Evolutionary conservation across 129 eudicot species (phyloP), one percentile per base, ranked within the genome.

Genomic region (Pseudognaphalium luteoalbum): DNA sequence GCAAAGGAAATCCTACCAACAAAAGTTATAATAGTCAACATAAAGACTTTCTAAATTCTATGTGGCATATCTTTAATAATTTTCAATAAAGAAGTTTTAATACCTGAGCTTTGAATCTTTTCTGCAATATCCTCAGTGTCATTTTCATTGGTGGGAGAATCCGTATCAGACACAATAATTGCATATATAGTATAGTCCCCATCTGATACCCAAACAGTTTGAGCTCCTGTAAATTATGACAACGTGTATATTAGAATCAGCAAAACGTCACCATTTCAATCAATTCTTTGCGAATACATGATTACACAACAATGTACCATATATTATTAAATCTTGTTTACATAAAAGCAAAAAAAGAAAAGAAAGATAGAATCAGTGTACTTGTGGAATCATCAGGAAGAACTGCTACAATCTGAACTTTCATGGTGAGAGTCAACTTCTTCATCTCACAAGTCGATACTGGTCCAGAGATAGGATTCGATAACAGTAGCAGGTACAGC

Each of bases 161-260:
- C 91, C 39, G 67, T 10, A 29, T 88, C 91, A 74, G 95, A 33
- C 59, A 89, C 30, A 69, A 29, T 83, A 72, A 93, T 60, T 66
- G 83, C 68, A 76, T 90, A 95, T 67, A 93, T 80, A 34, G 95
- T 86, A 82, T 90, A 59, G 21, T 81, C 71, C 61, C 96, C 98
- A 85, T 93, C 98, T 34, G 98, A 88, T 66, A 93, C 76, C 98
- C 98, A 93, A 74, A 90, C 85, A 64, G 79, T 86, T 70, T 83
- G 89, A 66, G 87, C 63, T 80, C 86, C 98, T 93, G 88, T 75
- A 87, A 67, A 17, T 66, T 58, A 78, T 76, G 61, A 58, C 78
- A 33, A 63, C 4, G 11, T 19, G 16, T 7, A 20, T 15, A 75
- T 47, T 33, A 85, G 80, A 67, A 64, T 62, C 34, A 63, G 25